Evolutionary conservation across 2,329 filamentous ascomycete species (phyloP), one percentile per base, ranked within the genome.

Genomic region (Ophidiomyces ophidiicola): DNA sequence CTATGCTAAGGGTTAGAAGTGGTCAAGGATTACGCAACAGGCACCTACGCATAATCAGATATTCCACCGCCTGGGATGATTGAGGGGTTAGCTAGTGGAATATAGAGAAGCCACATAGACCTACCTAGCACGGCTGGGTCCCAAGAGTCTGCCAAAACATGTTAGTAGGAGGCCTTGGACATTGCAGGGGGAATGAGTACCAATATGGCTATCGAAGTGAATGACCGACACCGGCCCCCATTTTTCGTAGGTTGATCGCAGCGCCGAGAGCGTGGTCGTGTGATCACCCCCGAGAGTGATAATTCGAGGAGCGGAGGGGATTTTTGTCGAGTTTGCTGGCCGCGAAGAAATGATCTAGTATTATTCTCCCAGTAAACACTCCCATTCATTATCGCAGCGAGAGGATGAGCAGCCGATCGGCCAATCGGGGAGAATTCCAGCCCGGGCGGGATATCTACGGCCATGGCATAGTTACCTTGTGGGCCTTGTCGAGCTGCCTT

Each of bases 401-500:
- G 8, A 10, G 7, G 7, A 26, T n/a, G 24, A 26, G 24, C 7
- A 6, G 24, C 24, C 24, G 7, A 26, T 26, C 24, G 24, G 7
- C 24, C 24, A 7, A 14, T 10, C 8, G 15, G 29, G 14, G 7
- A 32, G n/a, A n/a, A n/a, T n/a, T n/a, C n/a, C n/a, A n/a, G n/a
- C 11, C 24, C 11, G 24, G 11, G 21, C 53, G 52, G 1, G 56
- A 51, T 36, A 59, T n/a, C n/a, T n/a, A n/a, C n/a, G n/a, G n/a
- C n/a, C n/a, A n/a, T n/a, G n/a, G n/a, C n/a, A 61, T 1, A 2
- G 92, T 74, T 60, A 87, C 80, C 8, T 70, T 65, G 57, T 83
- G 86, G 0, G 82, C 85, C 53, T 79, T 75, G 20, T 74, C 82
- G 84, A 94, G 93, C 61, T 94, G 87, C 32, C 71, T 68, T 37